A percentile compares a stretch with the other conserved stretches of the same genome.
Conservation (phyloP, 352 stramenopile species). For the Phytophthora hibernalis region DNA sequence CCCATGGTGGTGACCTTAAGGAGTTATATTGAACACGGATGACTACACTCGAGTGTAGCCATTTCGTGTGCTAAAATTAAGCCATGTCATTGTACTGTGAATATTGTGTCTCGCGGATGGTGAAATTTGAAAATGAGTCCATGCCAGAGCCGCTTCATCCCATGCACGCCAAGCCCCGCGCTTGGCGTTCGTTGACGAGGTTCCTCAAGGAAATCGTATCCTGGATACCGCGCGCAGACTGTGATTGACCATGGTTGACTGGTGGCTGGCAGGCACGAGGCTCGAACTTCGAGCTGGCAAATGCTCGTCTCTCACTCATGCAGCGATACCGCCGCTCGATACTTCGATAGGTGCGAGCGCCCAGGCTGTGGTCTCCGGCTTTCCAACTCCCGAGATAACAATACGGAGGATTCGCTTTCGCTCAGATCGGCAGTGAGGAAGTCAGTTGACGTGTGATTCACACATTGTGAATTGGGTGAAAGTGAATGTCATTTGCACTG, state of each 20-base stretch:
- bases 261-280: no score
- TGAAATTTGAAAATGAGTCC: constrained; percentile 1
- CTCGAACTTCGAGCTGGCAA: no score
- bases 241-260: no score
- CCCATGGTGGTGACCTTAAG: constrained; percentile 3
- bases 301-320: constrained; percentile 1
- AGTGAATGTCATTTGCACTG: constrained; percentile 4
- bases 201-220: constrained; percentile 11
- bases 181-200: not conserved
- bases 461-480: not conserved
- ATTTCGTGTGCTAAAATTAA: constrained; percentile 8
- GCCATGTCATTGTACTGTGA: not conserved
- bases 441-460: no score
- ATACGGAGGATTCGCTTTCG: constrained; percentile 19
- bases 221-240: no score
- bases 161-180: not conserved
- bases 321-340: not conserved
- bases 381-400: constrained; percentile 25
- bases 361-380: constrained; percentile 1
- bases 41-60: constrained; percentile 1
- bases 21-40: not conserved
- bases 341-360: not conserved
- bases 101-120: not conserved
- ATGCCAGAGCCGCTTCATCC: not conserved
- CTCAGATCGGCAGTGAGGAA: not conserved